Base-by-base conservation (phyloP, 2,329 filamentous ascomycete species). In the Fusarium pseudocircinatum region DNA sequence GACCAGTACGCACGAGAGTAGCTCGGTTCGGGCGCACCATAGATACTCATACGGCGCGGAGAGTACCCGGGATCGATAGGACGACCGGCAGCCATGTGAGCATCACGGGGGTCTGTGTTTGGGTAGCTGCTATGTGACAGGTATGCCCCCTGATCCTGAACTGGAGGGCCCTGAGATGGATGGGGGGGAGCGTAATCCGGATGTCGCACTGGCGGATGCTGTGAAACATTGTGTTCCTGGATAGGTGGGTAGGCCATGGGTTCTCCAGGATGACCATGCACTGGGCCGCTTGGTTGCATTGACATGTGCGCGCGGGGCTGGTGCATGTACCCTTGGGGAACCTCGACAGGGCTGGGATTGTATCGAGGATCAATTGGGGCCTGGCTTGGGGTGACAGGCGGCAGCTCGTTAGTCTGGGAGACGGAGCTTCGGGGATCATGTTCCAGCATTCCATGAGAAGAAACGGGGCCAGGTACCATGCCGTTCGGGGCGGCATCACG, bases 1-100 rank as follows among this genome's bases (percentile, higher is more conserved):
- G 78, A 62, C 82, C 82, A 83, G 74, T 81, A 83, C 10, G 79
- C 44, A 39, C 78, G 79, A 47, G 75, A 73, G 72, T 81, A 82
- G 26, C 74, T 72, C n/a, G 78, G 68, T 30, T 83, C 82, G 13
- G 67, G 52, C 5, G 76, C 79, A 34, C 54, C 54, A 47, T 81
- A 83, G 24, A 70, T 70, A 49, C 80, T 80, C 73, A 81, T 70
- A 18, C 79, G 81, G 22, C 80, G 78, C 60, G 78, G 72, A 34
- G 76, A 74, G 49, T 79, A 82, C 28, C 72, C 77, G 24, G 78
- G 77, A 42, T 83, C 82, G 34, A 81, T 72, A 13, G 81, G 80
- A 26, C 79, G 79, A 26, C 73, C 77, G 18, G 77, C 60, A 30
- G 76, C 66, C 70, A 80, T 74, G 53, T 81, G 78, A 58, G 73